Conservation (phyloP, 495 filamentous ascomycete species). For the Baudoinia panamericana region DNA sequence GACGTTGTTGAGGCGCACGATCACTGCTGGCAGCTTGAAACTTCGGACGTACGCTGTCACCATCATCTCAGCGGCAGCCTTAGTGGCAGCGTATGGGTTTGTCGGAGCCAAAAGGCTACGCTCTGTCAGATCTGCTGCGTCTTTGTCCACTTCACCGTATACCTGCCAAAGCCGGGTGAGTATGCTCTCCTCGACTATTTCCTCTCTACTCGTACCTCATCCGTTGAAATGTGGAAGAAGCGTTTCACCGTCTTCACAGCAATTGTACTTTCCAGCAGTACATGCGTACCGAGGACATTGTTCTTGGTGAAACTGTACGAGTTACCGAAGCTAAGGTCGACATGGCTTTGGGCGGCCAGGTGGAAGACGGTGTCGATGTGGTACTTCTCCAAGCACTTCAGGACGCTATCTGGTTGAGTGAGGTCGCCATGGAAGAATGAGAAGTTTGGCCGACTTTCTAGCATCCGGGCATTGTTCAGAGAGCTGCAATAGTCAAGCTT, state of each 20-base stretch:
- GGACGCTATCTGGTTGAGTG: slow-evolving; percentile 46
- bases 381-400: slow-evolving; percentile 44
- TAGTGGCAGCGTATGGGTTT: slow-evolving; percentile 66
- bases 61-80: slow-evolving; percentile 70
- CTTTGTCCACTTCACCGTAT: slow-evolving; percentile 57
- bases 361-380: slow-evolving; percentile 64
- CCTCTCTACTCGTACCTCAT: slow-evolving; percentile 35
- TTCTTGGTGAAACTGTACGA: slow-evolving; percentile 56
- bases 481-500: slow-evolving; percentile 64
- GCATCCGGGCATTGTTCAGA: slow-evolving; percentile 51
- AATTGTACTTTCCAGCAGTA: slow-evolving; percentile 54
- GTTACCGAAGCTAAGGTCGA: slow-evolving; percentile 59
- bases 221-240: slow-evolving; percentile 63
- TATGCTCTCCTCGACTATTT: neutral
- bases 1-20: slow-evolving; percentile 65
- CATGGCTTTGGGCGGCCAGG: slow-evolving; percentile 64
- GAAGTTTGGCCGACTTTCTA: slow-evolving; percentile 53
- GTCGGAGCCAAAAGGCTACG: slow-evolving; percentile 50
- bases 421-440: slow-evolving; percentile 62
- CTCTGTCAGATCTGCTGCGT: slow-evolving; percentile 48
- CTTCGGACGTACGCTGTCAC: slow-evolving; percentile 62
- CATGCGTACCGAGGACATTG: slow-evolving; percentile 63
- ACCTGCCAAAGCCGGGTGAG: too few species aligned
- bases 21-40: slow-evolving; percentile 57
- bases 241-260: slow-evolving; percentile 43